Evolutionary conservation across 164 flowering plant genomes (phyloP).

Genomic region (Vitis labrusca): DNA sequence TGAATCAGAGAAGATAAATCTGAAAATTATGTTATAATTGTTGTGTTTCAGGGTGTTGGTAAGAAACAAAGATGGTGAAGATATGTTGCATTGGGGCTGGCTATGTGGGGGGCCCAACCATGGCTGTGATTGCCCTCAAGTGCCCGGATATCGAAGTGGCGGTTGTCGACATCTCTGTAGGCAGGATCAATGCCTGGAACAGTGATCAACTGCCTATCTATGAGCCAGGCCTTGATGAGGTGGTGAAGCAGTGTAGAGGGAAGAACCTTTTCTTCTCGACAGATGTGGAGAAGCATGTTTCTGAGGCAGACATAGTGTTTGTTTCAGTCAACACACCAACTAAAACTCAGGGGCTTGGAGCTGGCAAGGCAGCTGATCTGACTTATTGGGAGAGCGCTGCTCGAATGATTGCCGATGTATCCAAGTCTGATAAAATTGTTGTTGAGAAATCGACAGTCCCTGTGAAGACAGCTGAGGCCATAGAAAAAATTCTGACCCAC

Average conservation of each 20-base stretch:
- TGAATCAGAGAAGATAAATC: too few relatives aligned
- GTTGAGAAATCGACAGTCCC: constrained; percentile 74
- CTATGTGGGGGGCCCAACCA: constrained; percentile 66
- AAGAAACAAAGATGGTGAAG: constrained; percentile 44
- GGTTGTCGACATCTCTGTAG: constrained; percentile 59
- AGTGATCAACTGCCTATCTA: constrained; percentile 58
- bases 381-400: constrained; percentile 80
- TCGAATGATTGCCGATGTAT: constrained; percentile 70
- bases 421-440: constrained; percentile 61
- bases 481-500: constrained; percentile 59
- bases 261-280: constrained; percentile 68
- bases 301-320: constrained; percentile 58
- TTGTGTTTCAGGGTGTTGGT: constrained; percentile 1
- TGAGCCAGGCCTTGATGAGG: constrained; percentile 58
- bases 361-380: constrained; percentile 65
- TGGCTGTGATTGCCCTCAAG: constrained; percentile 68
- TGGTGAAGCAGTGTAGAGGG: constrained; percentile 65
- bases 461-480: constrained; percentile 68
- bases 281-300: constrained; percentile 59
- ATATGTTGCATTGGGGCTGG: constrained; percentile 72
- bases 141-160: constrained; percentile 57
- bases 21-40: too few relatives aligned
- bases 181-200: constrained; percentile 66
- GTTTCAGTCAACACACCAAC: constrained; percentile 79
- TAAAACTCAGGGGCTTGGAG: constrained; percentile 68